Percentiles rank a stretch among this genome's conserved stretches.
These are phyloP conservation scores for Fusarium irregulare DNA, from an alignment of 2,329 filamentous ascomycete species.

Conservation along the genomic window DNA sequence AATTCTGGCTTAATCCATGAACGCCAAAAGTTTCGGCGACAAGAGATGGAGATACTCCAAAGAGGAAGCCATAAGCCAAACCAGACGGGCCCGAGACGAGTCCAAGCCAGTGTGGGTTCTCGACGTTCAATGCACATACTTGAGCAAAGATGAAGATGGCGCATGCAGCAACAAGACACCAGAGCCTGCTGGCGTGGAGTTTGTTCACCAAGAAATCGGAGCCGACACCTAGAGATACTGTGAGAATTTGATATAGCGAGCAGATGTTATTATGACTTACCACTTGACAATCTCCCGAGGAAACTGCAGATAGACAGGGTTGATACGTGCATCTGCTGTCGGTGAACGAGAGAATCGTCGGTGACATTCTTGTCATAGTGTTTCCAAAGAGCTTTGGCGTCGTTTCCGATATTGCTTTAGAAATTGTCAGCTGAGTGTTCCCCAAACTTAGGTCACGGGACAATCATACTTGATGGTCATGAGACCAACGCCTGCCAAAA, in stretches of 20 bases:
- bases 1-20: constrained; percentile 89
- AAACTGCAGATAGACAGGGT: constrained; percentile 93
- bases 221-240: constrained; percentile 72
- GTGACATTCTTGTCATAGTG: constrained; percentile 80
- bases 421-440: constrained; percentile 19
- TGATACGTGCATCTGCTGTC: constrained; percentile 92
- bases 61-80: constrained; percentile 90
- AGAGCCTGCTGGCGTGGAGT: constrained; percentile 83
- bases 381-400: constrained; percentile 88
- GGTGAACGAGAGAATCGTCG: constrained; percentile 79
- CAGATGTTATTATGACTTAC: constrained; percentile 56
- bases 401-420: constrained; percentile 90
- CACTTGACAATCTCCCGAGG: constrained; percentile 79
- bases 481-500: constrained; percentile 91
- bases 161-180: constrained; percentile 86
- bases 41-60: constrained; percentile 92
- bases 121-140: constrained; percentile 77
- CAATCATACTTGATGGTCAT: constrained; percentile 96
- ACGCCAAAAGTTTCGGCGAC: constrained; percentile 92
- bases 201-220: constrained; percentile 90
- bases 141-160: constrained; percentile 84
- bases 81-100: constrained; percentile 86
- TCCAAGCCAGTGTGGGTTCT: constrained; percentile 80
- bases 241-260: constrained; percentile 22
- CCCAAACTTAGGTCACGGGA: background rate